phyloP scores from a whole-genome alignment of 2,329 filamentous ascomycete genomes.

The Neofusicoccum sp. region DNA sequence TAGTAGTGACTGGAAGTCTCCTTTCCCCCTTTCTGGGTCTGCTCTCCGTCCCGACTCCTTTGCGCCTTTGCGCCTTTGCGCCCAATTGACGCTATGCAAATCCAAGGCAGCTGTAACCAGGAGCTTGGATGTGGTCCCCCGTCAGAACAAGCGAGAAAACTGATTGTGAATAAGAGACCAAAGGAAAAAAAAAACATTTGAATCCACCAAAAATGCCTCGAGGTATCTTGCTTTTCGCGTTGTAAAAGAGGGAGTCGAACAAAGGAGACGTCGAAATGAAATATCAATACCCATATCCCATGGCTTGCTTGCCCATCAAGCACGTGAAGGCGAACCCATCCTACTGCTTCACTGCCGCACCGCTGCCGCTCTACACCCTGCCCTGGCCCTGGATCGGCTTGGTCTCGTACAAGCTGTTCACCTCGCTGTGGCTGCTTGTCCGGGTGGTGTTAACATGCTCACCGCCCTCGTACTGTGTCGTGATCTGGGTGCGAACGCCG shows the following conservation, averaged over 20 bases:
- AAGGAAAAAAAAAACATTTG: too few species aligned
- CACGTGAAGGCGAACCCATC: background rate
- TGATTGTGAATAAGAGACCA: too few species aligned
- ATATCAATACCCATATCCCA: background rate
- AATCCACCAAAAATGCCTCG: too few species aligned
- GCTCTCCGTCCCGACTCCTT: too few species aligned
- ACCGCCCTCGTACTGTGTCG: constrained; percentile 8
- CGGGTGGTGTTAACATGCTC: background rate
- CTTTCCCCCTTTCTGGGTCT: too few species aligned
- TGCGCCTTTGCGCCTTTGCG: too few species aligned
- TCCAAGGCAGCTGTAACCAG: too few species aligned
- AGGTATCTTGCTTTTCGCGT: too few species aligned
- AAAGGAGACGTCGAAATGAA: background rate
- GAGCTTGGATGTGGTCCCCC: too few species aligned
- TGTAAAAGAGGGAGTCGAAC: background rate
- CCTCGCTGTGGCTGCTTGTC: constrained; percentile 6
- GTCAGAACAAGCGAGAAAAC: too few species aligned
- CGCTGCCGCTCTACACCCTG: background rate
- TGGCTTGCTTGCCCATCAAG: background rate
- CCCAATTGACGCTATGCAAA: too few species aligned
- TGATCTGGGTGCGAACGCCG: constrained; percentile 16
- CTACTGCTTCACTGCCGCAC: background rate
- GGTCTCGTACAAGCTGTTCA: constrained; percentile 7
- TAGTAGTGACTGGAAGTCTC: background rate
- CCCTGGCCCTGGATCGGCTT: background rate